Evolutionary conservation across 2,329 filamentous ascomycete genomes (phyloP), one percentile per base, ranked within the genome.

Genomic region (Penicillium palitans): DNA sequence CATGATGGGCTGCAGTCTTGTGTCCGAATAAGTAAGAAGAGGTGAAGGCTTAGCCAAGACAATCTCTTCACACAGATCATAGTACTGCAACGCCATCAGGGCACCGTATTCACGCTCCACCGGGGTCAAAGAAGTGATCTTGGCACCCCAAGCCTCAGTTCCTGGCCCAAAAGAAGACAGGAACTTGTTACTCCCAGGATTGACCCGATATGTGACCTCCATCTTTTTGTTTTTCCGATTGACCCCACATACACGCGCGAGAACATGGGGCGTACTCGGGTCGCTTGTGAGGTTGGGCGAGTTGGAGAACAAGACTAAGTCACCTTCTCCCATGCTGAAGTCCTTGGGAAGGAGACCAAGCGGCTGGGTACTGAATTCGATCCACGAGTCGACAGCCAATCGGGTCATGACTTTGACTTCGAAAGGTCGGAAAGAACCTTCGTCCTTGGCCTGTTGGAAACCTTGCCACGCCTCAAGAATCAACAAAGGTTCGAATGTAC

Each of bases 21-120:
- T 85, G 5, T 93, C 87, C 42, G 86, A 85, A 71, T 96, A 97
- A 7, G 85, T 86, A 52, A 96, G 83, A 66, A 97, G 86, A 1
- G 91, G 92, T 7, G 93, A 97, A 1, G 96, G 95, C 70, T 92
- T 91, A 3, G 93, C 95, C 67, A 87, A 87, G 48, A 96, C 81
- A 57, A 99, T 90, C 76, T 99, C 95, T 58, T 93, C 89, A 79
- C 93, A 96, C 21, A 99, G 82, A 75, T 99, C 95, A 68, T 98
- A 99, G 74, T 96, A 98, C 73, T 96, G 90, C 62, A 99, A 76
- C 68, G 90, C 93, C 77, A 92, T 90, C 31, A 99, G 78, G 0
- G 95, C 91, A 57, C 92, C 95, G 73, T 93, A 99, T 76, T 99
- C 95, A 73, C 95, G 88, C 78, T 99, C 93, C 52, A 98, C 88